These are phyloP conservation scores for Leishmania braziliensis DNA, from an alignment of 208 protist species.

Conservation along the genomic window DNA sequence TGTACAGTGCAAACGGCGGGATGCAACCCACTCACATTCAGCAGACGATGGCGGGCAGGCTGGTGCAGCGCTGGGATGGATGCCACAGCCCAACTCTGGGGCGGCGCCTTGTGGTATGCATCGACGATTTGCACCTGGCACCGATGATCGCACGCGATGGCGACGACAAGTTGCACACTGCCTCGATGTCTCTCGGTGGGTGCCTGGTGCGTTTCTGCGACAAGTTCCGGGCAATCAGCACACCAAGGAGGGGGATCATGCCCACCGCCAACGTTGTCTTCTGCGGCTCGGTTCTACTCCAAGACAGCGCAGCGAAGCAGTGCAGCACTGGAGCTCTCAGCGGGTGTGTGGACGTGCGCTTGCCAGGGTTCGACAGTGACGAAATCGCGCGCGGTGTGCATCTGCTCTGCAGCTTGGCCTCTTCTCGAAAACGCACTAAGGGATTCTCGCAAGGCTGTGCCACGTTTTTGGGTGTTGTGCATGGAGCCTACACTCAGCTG, in stretches of 20 bases:
- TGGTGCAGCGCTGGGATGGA: constrained; percentile 52
- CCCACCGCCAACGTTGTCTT: constrained; percentile 70
- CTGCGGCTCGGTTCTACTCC: constrained; percentile 33
- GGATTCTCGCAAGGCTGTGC: constrained; percentile 44
- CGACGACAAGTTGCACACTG: neutral
- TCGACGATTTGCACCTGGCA: constrained; percentile 85
- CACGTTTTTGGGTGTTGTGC: constrained; percentile 52
- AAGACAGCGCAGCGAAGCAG: constrained; percentile 3
- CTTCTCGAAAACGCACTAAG: constrained; percentile 53
- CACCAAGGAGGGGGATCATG: constrained; percentile 57
- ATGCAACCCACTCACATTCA: constrained; percentile 55
- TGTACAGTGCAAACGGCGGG: constrained; percentile 51
- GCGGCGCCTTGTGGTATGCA: constrained; percentile 75
- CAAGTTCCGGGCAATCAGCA: constrained; percentile 62
- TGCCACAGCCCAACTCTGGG: constrained; percentile 63
- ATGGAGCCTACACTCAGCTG: constrained; percentile 30
- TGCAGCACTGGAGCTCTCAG: constrained; percentile 26
- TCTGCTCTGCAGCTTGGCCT: constrained; percentile 59
- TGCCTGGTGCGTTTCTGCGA: constrained; percentile 72
- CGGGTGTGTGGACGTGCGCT: constrained; percentile 50
- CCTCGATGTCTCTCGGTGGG: constrained; percentile 35
- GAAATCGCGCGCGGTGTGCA: constrained; percentile 63
- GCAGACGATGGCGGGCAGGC: constrained; percentile 52
- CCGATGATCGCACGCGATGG: constrained; percentile 14
- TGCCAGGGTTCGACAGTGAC: constrained; percentile 60